Conservation (phyloP, 2,329 filamentous ascomycete genomes). For the Exophiala sp. region DNA sequence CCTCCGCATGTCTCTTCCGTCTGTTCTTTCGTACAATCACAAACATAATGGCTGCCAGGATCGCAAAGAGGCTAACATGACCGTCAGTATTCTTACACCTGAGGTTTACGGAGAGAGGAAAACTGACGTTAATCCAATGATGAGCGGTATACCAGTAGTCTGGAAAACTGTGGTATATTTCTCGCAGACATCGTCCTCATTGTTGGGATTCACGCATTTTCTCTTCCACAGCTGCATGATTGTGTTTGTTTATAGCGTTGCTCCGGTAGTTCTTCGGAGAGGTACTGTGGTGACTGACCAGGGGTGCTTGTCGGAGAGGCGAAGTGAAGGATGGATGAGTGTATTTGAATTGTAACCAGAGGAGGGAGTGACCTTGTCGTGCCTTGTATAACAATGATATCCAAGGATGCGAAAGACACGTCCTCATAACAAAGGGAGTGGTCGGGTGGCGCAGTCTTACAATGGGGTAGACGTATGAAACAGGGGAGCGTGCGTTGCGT, state of each 20-base stretch:
- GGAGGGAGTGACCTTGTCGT: too few species aligned
- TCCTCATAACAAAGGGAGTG: too few species aligned
- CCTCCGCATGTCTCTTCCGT: slow-evolving; percentile 6
- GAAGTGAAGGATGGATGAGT: neutral
- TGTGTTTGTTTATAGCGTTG: slow-evolving; percentile 1
- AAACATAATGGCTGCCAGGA: slow-evolving; percentile 7
- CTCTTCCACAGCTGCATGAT: slow-evolving; percentile 7
- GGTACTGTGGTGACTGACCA: neutral
- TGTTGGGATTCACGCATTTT: slow-evolving; percentile 14
- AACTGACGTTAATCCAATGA: slow-evolving; percentile 15
- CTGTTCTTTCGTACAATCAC: slow-evolving; percentile 13
- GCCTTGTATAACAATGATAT: too few species aligned
- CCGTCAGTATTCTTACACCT: neutral
- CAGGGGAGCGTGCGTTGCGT: too few species aligned
- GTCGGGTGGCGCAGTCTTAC: too few species aligned
- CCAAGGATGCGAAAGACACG: too few species aligned
- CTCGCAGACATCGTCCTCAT: slow-evolving; percentile 11
- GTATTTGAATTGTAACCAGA: too few species aligned
- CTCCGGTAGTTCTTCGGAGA: neutral
- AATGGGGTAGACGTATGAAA: too few species aligned
- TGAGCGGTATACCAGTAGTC: slow-evolving; percentile 16
- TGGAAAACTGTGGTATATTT: slow-evolving; percentile 8
- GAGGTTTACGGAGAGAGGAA: neutral
- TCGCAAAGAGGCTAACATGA: slow-evolving; percentile 5
- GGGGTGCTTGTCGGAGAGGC: neutral